Evolutionary conservation across 2,329 filamentous ascomycete genomes (phyloP).

Genomic region (Penicillium sp.): DNA sequence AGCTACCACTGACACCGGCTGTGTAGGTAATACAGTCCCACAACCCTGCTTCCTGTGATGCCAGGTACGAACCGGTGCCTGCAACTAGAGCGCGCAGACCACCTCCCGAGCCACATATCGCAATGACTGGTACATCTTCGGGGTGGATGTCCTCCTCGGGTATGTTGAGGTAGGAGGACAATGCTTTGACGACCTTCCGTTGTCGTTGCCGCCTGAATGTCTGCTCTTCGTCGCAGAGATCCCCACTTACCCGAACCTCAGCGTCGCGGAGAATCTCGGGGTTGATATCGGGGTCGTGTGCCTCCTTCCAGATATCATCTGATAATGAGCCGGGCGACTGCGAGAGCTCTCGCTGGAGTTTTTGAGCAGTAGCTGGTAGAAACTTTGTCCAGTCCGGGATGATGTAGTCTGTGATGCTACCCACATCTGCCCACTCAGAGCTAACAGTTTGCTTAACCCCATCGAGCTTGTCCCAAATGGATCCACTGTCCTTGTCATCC

Average conservation of each 20-base stretch:
- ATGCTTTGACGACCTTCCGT: conserved; percentile 64
- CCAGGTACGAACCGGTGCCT: conserved; percentile 81
- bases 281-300: conserved; percentile 76
- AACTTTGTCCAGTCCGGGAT: conserved; percentile 78
- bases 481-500: conserved; percentile 29
- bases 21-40: conserved; percentile 96
- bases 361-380: conserved; percentile 73
- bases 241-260: conserved; percentile 73
- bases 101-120: conserved; percentile 90
- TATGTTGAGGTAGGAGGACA: conserved; percentile 79
- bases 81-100: conserved; percentile 87
- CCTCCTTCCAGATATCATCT: conserved; percentile 90
- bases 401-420: conserved; percentile 65
- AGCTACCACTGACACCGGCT: conserved; percentile 90
- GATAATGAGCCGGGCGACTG: conserved; percentile 84
- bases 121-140: conserved; percentile 89
- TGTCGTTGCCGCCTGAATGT: conserved; percentile 69
- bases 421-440: conserved; percentile 46
- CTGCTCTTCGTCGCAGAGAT: conserved; percentile 80
- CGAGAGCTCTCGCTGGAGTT: conserved; percentile 83
- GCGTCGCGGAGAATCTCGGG: conserved; percentile 85
- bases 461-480: conserved; percentile 46
- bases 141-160: conserved; percentile 79
- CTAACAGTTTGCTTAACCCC: conserved; percentile 41
- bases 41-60: conserved; percentile 78